Conservation (phyloP, 2,329 filamentous ascomycete genomes). For the Cercospora sp. region DNA sequence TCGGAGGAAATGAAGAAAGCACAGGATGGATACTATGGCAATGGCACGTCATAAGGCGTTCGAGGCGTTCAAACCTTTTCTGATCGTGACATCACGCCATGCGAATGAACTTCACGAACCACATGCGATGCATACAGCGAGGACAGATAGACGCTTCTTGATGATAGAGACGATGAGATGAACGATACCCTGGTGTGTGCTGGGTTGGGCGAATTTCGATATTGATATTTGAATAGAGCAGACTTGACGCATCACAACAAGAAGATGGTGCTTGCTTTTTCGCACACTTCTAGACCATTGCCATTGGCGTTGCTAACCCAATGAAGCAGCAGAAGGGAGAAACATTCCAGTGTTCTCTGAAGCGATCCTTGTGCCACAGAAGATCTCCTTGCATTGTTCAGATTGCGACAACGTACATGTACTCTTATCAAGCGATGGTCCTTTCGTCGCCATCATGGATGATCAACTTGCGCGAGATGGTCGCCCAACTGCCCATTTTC, state of each 20-base stretch:
- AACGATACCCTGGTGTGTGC: background rate
- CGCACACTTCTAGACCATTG: background rate
- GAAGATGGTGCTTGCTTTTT: background rate
- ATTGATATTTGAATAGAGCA: background rate
- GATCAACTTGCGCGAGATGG: background rate
- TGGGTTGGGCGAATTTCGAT: background rate
- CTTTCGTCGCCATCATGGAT: background rate
- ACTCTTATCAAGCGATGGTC: background rate
- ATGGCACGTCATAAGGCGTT: conserved; percentile 14
- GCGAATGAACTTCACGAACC: background rate
- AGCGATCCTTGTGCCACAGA: background rate
- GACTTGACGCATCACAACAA: background rate
- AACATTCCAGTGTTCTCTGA: background rate
- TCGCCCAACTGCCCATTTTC: background rate
- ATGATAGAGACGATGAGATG: background rate
- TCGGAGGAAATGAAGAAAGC: conserved; percentile 33
- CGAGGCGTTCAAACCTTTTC: background rate
- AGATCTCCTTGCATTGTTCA: background rate
- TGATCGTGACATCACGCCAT: background rate
- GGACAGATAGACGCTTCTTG: background rate
- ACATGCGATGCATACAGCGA: background rate
- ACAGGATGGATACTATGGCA: conserved; percentile 41
- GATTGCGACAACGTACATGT: background rate
- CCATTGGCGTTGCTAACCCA: background rate
- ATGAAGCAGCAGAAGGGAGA: background rate